Conservation (phyloP, 768 basidiomycete genomes). For the Russula emetica region DNA sequence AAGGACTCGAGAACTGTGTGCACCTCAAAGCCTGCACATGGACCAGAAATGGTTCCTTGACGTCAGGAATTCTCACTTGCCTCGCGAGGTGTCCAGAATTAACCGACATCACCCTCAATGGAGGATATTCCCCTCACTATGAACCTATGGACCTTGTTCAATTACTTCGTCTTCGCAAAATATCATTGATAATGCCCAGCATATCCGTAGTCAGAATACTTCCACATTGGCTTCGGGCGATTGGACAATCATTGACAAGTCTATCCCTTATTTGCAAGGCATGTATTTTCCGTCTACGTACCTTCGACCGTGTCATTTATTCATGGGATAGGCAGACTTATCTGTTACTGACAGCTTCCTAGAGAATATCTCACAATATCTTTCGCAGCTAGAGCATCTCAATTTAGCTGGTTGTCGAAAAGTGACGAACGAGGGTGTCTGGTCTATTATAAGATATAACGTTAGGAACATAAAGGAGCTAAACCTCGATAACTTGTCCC, state of each 20-base stretch:
- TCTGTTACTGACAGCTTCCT: conserved; percentile 57
- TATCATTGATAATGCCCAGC: conserved; percentile 76
- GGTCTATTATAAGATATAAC: conserved; percentile 46
- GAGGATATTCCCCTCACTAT: conserved; percentile 51
- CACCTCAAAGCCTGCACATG: conserved; percentile 64
- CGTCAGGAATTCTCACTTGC: conserved; percentile 52
- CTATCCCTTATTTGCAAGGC: conserved; percentile 73
- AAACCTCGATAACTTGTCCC: conserved; percentile 59
- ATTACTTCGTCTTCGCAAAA: conserved; percentile 50
- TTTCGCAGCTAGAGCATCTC: conserved; percentile 52
- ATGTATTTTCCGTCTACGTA: conserved; percentile 18
- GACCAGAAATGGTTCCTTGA: conserved; percentile 76
- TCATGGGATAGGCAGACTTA: conserved; percentile 45
- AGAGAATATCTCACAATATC: conserved; percentile 44
- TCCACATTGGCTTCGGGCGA: conserved; percentile 46
- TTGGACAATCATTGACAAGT: conserved; percentile 45
- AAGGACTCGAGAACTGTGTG: conserved; percentile 56
- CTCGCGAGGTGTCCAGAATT: conserved; percentile 44
- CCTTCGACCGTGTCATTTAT: background rate
- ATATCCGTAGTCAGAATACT: conserved; percentile 47
- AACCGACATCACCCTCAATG: conserved; percentile 66
- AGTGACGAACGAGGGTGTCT: conserved; percentile 59
- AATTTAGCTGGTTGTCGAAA: conserved; percentile 64
- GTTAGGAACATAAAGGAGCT: conserved; percentile 47
- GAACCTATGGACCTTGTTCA: conserved; percentile 46